Evolutionary conservation across 192 early-diverging fungal genomes (phyloP).

Genomic region (Dissophora globulifera): DNA sequence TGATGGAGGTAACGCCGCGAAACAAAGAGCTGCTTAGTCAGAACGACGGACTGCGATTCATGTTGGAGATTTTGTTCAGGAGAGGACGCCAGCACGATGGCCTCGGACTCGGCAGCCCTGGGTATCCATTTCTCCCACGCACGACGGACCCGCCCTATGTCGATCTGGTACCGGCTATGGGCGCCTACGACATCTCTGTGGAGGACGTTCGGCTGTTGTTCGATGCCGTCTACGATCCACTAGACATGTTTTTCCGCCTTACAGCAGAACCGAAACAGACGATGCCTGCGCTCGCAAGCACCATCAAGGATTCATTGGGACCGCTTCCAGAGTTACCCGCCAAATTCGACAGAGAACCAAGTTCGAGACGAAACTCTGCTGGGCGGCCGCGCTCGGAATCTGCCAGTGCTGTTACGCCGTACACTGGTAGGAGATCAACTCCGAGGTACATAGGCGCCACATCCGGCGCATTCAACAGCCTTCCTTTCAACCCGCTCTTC

Average conservation of each 20-base stretch:
- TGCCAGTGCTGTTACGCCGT: constrained; percentile 21
- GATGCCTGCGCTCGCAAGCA: background rate
- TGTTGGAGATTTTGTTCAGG: constrained; percentile 54
- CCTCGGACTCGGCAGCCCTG: constrained; percentile 9
- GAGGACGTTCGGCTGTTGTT: constrained; percentile 50
- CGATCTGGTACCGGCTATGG: constrained; percentile 54
- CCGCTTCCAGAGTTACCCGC: constrained; percentile 31
- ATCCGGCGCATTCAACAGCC: background rate
- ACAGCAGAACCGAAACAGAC: constrained; percentile 10
- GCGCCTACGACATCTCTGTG: constrained; percentile 54
- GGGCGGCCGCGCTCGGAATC: constrained; percentile 38
- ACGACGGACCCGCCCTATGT: constrained; percentile 49
- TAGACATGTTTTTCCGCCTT: constrained; percentile 49
- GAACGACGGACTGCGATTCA: constrained; percentile 49
- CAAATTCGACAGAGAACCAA: constrained; percentile 13
- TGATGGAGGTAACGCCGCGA: constrained; percentile 57
- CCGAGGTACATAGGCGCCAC: background rate
- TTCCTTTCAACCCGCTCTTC: constrained; percentile 51
- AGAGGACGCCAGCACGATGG: constrained; percentile 32
- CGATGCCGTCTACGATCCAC: constrained; percentile 54
- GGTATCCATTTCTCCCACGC: constrained; percentile 30
- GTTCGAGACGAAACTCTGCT: constrained; percentile 12
- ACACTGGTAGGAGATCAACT: constrained; percentile 11
- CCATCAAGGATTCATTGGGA: constrained; percentile 30
- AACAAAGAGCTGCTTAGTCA: constrained; percentile 55